phyloP scores from a whole-genome alignment of 305 asterid species.

The Ilex paraguariensis region DNA sequence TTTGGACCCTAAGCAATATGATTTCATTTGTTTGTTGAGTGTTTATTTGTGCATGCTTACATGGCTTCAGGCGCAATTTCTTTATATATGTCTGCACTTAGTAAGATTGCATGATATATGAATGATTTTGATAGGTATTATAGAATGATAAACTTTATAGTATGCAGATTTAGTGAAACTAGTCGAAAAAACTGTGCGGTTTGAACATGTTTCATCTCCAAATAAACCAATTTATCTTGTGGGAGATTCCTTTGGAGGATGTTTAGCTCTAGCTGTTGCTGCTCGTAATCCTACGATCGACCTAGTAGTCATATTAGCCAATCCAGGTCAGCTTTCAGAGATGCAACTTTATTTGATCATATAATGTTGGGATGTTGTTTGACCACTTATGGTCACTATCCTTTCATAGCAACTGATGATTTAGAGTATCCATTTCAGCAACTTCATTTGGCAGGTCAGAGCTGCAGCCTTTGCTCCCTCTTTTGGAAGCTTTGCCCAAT shows the following conservation, averaged over 20 bases:
- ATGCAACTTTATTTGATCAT: not conserved
- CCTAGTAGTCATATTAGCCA: conserved; percentile 43
- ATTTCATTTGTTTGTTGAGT: no score
- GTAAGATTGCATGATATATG: no score
- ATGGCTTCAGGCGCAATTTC: no score
- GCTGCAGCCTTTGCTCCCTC: conserved; percentile 36
- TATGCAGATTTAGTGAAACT: conserved; percentile 29
- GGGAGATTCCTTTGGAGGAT: conserved; percentile 63
- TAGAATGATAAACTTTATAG: no score
- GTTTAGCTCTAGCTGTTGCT: conserved; percentile 62
- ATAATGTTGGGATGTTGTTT: no score
- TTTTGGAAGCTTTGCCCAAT: conserved; percentile 41
- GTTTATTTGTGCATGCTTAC: no score
- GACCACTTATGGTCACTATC: not conserved
- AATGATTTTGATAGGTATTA: no score
- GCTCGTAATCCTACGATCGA: conserved; percentile 50
- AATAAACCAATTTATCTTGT: conserved; percentile 53
- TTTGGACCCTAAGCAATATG: no score
- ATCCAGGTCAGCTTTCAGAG: conserved; percentile 41
- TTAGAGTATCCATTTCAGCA: conserved; percentile 30
- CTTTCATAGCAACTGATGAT: not conserved
- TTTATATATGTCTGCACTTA: no score
- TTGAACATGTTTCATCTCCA: conserved; percentile 29
- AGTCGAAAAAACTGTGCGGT: conserved; percentile 30
- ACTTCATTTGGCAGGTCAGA: conserved; percentile 52